Evolutionary conservation across 2,329 filamentous ascomycete species (phyloP), one percentile per base, ranked within the genome.

Genomic region (Fusarium pseudonygamai): DNA sequence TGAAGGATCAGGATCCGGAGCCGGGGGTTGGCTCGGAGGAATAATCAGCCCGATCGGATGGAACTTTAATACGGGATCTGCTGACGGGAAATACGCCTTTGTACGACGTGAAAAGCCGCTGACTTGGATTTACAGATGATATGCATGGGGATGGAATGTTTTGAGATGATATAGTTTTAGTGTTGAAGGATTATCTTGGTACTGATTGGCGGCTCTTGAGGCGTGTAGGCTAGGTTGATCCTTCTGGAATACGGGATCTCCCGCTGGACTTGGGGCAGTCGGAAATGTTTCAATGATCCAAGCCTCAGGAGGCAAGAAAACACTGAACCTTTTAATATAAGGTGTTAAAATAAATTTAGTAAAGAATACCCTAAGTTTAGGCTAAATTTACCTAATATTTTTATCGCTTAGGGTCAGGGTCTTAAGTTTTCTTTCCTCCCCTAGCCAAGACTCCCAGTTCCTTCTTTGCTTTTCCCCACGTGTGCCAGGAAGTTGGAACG

Each of bases 1-100:
- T 57, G 53, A 43, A 57, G 53, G 53, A 57, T 57, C 53, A 57
- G 53, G 53, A 57, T 45, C 53, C 32, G 37, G 36, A 42, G 50
- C 39, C n/a, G 28, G 28, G 37, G 39, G 13, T 10, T 34, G 16
- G 53, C 53, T 45, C 53, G 53, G 53, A 57, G 53, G 37, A 57
- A 57, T 45, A 57, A 45, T 57, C 53, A 45, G 39, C 28, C 53
- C 53, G 53, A 26, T 45, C 39, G 53, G 53, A 39, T 28, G 34
- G 7, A 55, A 40, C 7, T 39, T 39, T 18, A 10, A 55, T 40
- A 55, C 7, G 11, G 24, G 50, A 55, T 55, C 50, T 55, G 50
- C 50, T 30, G 34, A 55, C 34, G 2, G 4, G 7, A 8, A 12
- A 5, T 30, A 5, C 22, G 37, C 2, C 14, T n/a, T 4, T 40